These are phyloP conservation scores for Corymbia citriodora DNA, from an alignment of 441 rosid species.

Conservation along the genomic window DNA sequence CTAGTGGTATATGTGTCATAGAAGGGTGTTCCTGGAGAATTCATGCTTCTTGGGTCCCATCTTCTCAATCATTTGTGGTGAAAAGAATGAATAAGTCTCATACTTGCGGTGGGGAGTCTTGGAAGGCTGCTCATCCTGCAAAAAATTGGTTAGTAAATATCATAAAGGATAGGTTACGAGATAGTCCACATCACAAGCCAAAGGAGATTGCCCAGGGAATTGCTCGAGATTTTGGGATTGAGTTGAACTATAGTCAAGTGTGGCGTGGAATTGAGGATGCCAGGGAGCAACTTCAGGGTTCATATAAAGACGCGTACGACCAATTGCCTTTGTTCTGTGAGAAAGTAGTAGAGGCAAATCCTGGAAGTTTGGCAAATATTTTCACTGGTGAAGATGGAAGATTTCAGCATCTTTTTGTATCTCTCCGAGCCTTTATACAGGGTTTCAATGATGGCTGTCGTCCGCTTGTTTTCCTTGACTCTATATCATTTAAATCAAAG, in stretches of 20 bases:
- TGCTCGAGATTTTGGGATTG: constrained; percentile 72
- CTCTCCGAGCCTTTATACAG: constrained; percentile 51
- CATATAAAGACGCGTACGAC: constrained; percentile 65
- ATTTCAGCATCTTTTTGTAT: constrained; percentile 70
- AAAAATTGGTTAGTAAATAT: constrained; percentile 81
- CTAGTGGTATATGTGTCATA: constrained; percentile 60
- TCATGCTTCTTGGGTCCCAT: constrained; percentile 83
- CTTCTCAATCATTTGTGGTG: constrained; percentile 53
- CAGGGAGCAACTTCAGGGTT: constrained; percentile 77
- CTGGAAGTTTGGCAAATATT: constrained; percentile 63
- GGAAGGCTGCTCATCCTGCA: constrained; percentile 76
- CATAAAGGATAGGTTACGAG: constrained; percentile 74
- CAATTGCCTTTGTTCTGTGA: constrained; percentile 72
- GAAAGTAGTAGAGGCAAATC: constrained; percentile 58
- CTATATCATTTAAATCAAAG: constrained; percentile 64
- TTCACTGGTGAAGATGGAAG: constrained; percentile 46
- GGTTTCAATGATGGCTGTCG: constrained; percentile 85
- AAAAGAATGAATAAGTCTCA: constrained; percentile 58
- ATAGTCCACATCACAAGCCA: constrained; percentile 78
- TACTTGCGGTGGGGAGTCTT: constrained; percentile 78
- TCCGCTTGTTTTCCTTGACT: constrained; percentile 83
- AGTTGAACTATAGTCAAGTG: constrained; percentile 67
- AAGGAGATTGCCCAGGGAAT: constrained; percentile 65
- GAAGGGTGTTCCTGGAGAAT: constrained; percentile 86
- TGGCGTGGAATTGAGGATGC: constrained; percentile 94